Base-by-base conservation (phyloP, 2,329 filamentous ascomycete species). In the Cladosporium sphaerospermum region DNA sequence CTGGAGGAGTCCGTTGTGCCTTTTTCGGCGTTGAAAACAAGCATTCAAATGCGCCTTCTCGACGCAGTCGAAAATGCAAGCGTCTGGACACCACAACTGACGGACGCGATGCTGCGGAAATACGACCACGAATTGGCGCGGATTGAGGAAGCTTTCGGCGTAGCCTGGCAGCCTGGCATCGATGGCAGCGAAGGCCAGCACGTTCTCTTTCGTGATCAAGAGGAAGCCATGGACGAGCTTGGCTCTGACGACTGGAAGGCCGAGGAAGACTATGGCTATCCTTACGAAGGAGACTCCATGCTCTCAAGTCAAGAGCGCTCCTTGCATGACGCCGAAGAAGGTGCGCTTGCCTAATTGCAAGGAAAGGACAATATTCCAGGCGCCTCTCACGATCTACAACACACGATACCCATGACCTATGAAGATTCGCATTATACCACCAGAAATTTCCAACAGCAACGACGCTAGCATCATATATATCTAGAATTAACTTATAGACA, bases 101-200 rank as follows among this genome's bases (percentile, higher is more conserved):
- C 56, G 4, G 36, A 57, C 2, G 64, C 57, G 16, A 55, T 69
- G 57, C 32, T 65, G 23, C 36, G 55, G 18, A 67, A 66, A 28
- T 67, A 64, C 19, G 64, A 63, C 8, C 42, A 36, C 6, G 67
- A 69, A n/a, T 34, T 69, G 18, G 23, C 31, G 1, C 58, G 57
- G 36, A 67, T 69, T 13, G 67, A 69, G 50, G 36, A 52, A 9
- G 66, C 64, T 0, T 52, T 69, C 19, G 64, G 66, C 1, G 59
- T 69, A 4, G 49, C 51, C 9, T 69, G 67, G 67, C 45, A 57
- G 28, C 36, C 59, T 18, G 53, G 47, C 41, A 50, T 49, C 7
- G 53, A 54, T 16, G 55, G 41, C n/a, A 49, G 47, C 23, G 59
- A 51, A 11, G 60, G 56, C 13, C 56, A 59, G 10, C 64, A 67